These are phyloP conservation scores for Fraxinus albicans DNA, from an alignment of 305 asterid genomes.

Conservation along the genomic window DNA sequence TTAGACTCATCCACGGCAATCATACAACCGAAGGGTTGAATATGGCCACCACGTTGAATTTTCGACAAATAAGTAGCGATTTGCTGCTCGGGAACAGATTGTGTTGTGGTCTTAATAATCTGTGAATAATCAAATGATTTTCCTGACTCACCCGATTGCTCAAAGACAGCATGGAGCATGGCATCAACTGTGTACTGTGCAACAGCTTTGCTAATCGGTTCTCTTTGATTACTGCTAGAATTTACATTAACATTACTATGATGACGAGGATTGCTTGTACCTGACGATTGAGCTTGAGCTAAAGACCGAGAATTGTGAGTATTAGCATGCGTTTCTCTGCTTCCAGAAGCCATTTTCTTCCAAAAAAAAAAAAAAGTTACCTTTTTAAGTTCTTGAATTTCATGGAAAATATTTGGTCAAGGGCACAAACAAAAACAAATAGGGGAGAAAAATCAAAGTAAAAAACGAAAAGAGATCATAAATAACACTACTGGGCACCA, in stretches of 20 bases:
- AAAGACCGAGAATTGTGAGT: slow-evolving; percentile 24
- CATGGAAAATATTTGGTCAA: neutral
- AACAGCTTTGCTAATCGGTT: slow-evolving; percentile 55
- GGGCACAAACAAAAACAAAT: neutral
- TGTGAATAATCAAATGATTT: slow-evolving; percentile 71
- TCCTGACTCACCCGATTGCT: slow-evolving; percentile 78
- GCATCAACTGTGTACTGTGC: slow-evolving; percentile 81
- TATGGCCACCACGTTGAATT: slow-evolving; percentile 80
- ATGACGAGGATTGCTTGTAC: slow-evolving; percentile 29
- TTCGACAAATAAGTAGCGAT: slow-evolving; percentile 66
- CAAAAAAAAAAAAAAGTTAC: neutral
- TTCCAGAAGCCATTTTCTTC: slow-evolving; percentile 53
- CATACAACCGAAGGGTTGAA: slow-evolving; percentile 80
- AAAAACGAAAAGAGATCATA: neutral
- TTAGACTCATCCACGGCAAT: slow-evolving; percentile 59
- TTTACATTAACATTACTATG: slow-evolving; percentile 26
- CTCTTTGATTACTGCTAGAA: slow-evolving; percentile 32
- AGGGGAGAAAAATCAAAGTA: slow-evolving; percentile 20
- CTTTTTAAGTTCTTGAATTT: neutral
- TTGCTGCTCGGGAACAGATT: slow-evolving; percentile 58
- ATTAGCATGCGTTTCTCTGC: slow-evolving; percentile 29
- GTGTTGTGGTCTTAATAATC: slow-evolving; percentile 43
- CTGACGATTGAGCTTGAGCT: slow-evolving; percentile 44
- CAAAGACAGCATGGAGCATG: slow-evolving; percentile 74
- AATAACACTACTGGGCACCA: neutral